Evolutionary conservation across 345 rosid species (phyloP), one percentile per base, ranked within the genome.

Genomic region (Boechera stricta): DNA sequence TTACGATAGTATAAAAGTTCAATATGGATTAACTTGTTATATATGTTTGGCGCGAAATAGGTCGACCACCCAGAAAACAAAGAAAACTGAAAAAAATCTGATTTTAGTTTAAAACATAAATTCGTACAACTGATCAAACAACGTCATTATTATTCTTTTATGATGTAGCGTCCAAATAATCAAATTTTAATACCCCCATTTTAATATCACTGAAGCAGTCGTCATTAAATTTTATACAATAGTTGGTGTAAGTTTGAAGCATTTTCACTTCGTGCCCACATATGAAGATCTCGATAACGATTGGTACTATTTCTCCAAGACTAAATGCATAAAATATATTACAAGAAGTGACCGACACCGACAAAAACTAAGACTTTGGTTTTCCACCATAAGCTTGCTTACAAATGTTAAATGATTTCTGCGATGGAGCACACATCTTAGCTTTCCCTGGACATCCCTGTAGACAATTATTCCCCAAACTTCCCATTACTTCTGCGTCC

Each of bases 401-500:
- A 69, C 98, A 94, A 7, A 89, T 69, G 9, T 87, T 76, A 38
- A 56, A 72, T 12, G 98, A 82, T 75, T 94, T 94, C 81, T 94
- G 98, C 29, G 92, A 84, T 24, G 95, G 93, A 41, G 73, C 72
- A 64, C 98, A 94, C 69, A 94, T 87, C 87, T 81, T 85, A 26
- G 89, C 87, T 45, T 87, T 81, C n/a, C 82, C 86, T 49, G 98
- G 96, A 78, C 98, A 94, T 52, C 66, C 87, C 74, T 72, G 78
- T 47, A 91, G 86, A 74, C 98, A 94, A 79, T 94, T 94, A 86
- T 92, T 84, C 72, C 94, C 98, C 71, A 94, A 73, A 79, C 97
- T 94, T 18, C 98, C 97, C 71, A 84, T 71, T 11, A 94, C 87
- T 49, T 77, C 59, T 13, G 48, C 38, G 11, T 75, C 82, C 0